Conservation (phyloP, 345 rosid genomes). For the Erucastrum elatum region DNA sequence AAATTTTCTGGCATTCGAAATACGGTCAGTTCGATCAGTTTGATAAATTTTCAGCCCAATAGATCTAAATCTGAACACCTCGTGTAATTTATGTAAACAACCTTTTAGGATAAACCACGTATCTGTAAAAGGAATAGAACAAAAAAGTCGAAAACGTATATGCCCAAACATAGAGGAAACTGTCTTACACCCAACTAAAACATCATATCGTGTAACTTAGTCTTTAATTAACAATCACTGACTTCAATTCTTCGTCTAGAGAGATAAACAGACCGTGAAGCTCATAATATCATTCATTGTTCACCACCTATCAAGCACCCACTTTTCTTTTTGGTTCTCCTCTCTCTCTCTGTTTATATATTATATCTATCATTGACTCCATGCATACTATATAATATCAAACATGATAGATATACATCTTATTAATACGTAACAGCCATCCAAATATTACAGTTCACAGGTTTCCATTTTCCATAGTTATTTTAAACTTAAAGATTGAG, state of each 20-base stretch:
- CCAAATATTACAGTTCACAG: conserved; percentile 21
- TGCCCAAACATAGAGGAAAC: neutral
- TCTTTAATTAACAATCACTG: conserved; percentile 1
- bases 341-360: neutral
- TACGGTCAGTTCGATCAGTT: neutral
- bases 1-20: neutral
- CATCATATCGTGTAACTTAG: neutral
- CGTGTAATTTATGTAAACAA: neutral
- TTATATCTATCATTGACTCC: neutral
- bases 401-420: neutral
- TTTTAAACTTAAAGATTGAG: neutral
- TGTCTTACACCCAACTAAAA: neutral
- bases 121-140: neutral
- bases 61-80: neutral
- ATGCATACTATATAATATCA: neutral
- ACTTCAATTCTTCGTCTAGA: neutral
- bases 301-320: conserved; percentile 34
- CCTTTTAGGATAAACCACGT: neutral
- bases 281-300: conserved; percentile 15
- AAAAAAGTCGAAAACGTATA: neutral
- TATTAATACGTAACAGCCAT: conserved; percentile 26
- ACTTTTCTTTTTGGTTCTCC: neutral
- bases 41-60: neutral
- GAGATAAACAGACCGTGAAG: conserved; percentile 27
- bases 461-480: conserved; percentile 17